Percentiles rank a stretch among this genome's conserved stretches.
Conservation (phyloP, 257 asterid species). For the Penstemon barbatus region DNA sequence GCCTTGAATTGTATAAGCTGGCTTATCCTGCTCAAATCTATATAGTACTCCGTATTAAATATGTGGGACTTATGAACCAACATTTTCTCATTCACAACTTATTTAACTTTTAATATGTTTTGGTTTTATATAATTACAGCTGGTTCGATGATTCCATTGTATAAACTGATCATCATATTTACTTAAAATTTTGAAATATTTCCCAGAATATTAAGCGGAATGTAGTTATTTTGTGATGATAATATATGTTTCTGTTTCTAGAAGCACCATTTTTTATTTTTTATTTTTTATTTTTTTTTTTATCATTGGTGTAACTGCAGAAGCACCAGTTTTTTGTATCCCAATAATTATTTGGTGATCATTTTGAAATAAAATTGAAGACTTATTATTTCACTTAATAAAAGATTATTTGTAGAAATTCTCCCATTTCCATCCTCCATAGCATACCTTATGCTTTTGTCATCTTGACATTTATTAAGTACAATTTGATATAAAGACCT, state of each 20-base stretch:
- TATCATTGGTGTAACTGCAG: background rate
- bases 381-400: background rate
- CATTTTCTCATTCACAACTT: background rate
- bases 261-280: background rate
- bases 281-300: no score
- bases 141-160: constrained; percentile 1
- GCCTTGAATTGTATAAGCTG: background rate
- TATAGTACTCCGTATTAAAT: background rate
- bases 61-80: background rate
- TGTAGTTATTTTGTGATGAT: background rate
- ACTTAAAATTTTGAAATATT: background rate
- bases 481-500: no score
- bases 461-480: no score
- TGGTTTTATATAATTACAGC: background rate
- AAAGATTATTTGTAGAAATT: background rate
- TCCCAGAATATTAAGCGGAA: background rate
- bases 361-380: background rate
- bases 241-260: background rate
- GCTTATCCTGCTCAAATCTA: background rate
- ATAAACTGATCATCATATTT: background rate
- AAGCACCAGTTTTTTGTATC: background rate
- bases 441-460: no score
- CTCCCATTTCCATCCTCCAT: no score
- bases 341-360: background rate
- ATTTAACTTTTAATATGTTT: background rate